Conservation (phyloP, 208 protist species). For the Leishmania lainsoni region DNA sequence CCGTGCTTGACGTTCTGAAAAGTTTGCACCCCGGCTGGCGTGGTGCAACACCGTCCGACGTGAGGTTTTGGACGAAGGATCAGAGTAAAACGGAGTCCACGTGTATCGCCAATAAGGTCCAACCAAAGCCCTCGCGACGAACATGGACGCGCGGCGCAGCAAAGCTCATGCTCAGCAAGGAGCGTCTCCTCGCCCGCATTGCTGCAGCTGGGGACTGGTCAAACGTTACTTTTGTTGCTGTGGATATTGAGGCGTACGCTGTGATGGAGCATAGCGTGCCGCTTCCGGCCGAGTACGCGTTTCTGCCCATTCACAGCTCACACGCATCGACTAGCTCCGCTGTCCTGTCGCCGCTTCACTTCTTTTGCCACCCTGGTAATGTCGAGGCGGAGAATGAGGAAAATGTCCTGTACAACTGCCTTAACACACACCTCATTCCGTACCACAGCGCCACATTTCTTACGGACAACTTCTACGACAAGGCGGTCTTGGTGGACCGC, state of each 20-base stretch:
- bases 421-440: conserved; percentile 46
- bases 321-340: neutral
- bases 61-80: conserved; percentile 5
- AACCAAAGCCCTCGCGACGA: neutral
- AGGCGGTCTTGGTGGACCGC: conserved; percentile 17
- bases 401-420: conserved; percentile 26
- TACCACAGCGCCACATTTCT: conserved; percentile 52
- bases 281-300: conserved; percentile 53
- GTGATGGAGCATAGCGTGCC: conserved; percentile 29
- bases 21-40: conserved; percentile 33
- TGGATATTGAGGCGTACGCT: conserved; percentile 54
- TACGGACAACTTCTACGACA: conserved; percentile 32
- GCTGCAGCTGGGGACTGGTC: conserved; percentile 40
- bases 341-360: conserved; percentile 16
- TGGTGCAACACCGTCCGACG: conserved; percentile 31
- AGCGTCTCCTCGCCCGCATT: conserved; percentile 30
- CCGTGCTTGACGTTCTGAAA: conserved; percentile 35
- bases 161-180: conserved; percentile 33
- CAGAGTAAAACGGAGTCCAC: neutral
- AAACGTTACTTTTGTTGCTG: conserved; percentile 41
- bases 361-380: conserved; percentile 43
- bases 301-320: conserved; percentile 18
- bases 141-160: conserved; percentile 16
- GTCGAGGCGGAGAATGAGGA: neutral
- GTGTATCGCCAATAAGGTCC: neutral